These are phyloP conservation scores for Petunia axillaris DNA, from an alignment of 257 asterid genomes.

Conservation along the genomic window DNA sequence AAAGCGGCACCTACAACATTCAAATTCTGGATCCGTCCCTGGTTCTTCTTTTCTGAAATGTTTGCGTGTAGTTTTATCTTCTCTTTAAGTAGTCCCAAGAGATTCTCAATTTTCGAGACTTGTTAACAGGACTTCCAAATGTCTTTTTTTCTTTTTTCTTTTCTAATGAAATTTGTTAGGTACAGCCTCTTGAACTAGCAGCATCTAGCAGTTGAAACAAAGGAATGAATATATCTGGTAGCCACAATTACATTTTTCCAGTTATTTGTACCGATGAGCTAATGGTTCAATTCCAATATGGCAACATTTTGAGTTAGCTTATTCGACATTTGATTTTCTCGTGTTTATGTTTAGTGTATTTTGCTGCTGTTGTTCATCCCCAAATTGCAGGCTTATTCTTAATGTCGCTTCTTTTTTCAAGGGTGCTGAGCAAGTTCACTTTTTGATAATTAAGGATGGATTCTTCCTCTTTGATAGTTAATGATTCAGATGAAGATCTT, in stretches of 20 bases:
- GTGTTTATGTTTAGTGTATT: background rate
- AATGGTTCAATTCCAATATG: background rate
- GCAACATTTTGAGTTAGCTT: background rate
- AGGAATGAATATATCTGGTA: background rate
- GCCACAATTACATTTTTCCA: background rate
- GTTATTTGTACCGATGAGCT: background rate
- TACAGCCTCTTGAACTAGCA: background rate
- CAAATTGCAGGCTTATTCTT: background rate
- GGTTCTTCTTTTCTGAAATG: background rate
- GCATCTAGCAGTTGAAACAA: conserved; percentile 17
- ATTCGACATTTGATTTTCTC: background rate
- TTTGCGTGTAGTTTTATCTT: background rate
- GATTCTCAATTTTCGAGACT: background rate
- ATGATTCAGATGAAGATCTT: conserved; percentile 12
- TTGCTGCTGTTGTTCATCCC: conserved; percentile 1
- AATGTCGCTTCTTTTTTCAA: background rate
- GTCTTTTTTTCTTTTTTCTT: background rate
- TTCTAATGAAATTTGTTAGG: background rate
- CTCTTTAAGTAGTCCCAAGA: background rate
- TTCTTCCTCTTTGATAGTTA: background rate
- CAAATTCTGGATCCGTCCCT: no score
- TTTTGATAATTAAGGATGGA: background rate
- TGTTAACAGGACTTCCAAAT: background rate
- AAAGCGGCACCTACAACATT: no score
- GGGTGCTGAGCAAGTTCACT: background rate